Evolutionary conservation across 2,329 filamentous ascomycete genomes (phyloP).

Genomic region (Xylaria sp.): DNA sequence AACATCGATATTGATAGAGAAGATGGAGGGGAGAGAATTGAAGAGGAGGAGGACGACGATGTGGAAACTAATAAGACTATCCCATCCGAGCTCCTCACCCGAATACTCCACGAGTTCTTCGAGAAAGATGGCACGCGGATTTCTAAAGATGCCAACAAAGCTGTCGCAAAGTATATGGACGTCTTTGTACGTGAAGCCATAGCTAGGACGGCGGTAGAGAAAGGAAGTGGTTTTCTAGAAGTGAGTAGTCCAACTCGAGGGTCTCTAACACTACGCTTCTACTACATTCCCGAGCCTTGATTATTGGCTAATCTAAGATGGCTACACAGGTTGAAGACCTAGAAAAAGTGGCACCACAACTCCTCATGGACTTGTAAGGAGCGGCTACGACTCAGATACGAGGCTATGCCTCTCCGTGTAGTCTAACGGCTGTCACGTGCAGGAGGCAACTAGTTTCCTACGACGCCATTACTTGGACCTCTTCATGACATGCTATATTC

Average conservation of each 20-base stretch:
- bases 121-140: slow-evolving; percentile 76
- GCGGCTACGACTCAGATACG: slow-evolving; percentile 13
- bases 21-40: slow-evolving; percentile 45
- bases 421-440: slow-evolving; percentile 12
- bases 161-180: slow-evolving; percentile 87
- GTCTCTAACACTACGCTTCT: not conserved
- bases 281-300: not conserved
- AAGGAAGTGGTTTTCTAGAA: slow-evolving; percentile 77
- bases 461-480: not conserved
- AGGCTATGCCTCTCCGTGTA: slow-evolving; percentile 11
- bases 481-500: not conserved
- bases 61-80: slow-evolving; percentile 64
- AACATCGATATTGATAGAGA: slow-evolving; percentile 43
- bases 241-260: slow-evolving; percentile 58
- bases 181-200: slow-evolving; percentile 91
- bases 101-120: slow-evolving; percentile 84
- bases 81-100: slow-evolving; percentile 78
- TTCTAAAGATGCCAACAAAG: slow-evolving; percentile 78
- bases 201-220: slow-evolving; percentile 79
- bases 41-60: slow-evolving; percentile 50
- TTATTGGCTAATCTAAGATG: slow-evolving; percentile 26
- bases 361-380: slow-evolving; percentile 83
- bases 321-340: slow-evolving; percentile 79
- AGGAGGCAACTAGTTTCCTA: not conserved
- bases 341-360: slow-evolving; percentile 85